These are phyloP conservation scores for Diaporthe destruens DNA, from an alignment of 2,329 filamentous ascomycete genomes.

Conservation along the genomic window DNA sequence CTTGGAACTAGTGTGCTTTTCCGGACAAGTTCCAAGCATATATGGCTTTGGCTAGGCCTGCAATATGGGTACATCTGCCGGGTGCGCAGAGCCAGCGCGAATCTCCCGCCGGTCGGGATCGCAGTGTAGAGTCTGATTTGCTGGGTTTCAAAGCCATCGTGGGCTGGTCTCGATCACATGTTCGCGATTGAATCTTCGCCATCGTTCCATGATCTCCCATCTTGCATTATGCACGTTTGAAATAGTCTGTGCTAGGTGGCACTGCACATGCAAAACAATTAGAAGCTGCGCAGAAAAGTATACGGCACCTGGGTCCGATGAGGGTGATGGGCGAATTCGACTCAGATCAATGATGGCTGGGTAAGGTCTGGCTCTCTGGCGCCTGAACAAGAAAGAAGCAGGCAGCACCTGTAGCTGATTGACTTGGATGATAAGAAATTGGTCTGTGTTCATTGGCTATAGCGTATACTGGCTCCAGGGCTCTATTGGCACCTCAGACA, in stretches of 20 bases:
- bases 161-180: not conserved
- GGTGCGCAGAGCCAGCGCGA: not conserved
- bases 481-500: too few relatives aligned
- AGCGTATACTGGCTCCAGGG: too few relatives aligned
- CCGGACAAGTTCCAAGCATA: not conserved
- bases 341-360: not conserved
- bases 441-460: too few relatives aligned
- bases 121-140: not conserved
- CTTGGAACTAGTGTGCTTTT: conserved; percentile 4
- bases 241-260: not conserved
- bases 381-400: too few relatives aligned
- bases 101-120: conserved; percentile 20
- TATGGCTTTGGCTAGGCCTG: not conserved
- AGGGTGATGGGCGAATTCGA: not conserved
- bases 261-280: not conserved
- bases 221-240: conserved; percentile 13
- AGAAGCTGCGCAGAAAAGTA: not conserved
- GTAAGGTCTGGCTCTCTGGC: not conserved
- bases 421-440: too few relatives aligned
- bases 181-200: not conserved
- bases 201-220: conserved; percentile 12
- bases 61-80: not conserved
- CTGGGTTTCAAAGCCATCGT: conserved; percentile 5
- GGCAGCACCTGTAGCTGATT: too few relatives aligned
- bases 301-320: not conserved